Evolutionary conservation across 805 yeast species (phyloP), one percentile per base, ranked within the genome.

Genomic region (Ogataea trehaloabstinens): DNA sequence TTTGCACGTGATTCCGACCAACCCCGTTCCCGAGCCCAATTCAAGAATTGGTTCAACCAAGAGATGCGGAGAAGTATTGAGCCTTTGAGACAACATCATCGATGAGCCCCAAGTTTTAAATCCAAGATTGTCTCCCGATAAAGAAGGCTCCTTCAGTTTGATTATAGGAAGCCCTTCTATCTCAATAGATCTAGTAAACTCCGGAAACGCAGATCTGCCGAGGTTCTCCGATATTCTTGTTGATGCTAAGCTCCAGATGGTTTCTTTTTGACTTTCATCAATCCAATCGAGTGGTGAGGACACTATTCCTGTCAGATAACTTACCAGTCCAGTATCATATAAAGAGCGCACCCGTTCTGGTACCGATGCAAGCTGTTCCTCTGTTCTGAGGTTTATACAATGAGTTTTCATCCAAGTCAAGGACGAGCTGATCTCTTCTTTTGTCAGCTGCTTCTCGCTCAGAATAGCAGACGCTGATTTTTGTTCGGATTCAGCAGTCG

Each of bases 101-200:
- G 97, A 79, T 0, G 97, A 85, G 0, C 98, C 99, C 99, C 99
- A 91, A 0, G 99, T 91, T 46, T 91, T 88, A 58, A 88, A 70
- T 0, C 99, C 99, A 17, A 93, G 64, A 45, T 83, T 85, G 60
- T 93, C 99, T 27, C 79, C 76, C 0, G 96, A 86, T 44, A 91
- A 65, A 0, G 95, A 79, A 0, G 98, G 98, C 54, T 91, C 99
- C 41, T 71, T 70, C 20, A 91, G 60, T 18, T 45, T 45, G 3
- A 75, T 63, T 4, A 63, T 61, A 0, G 66, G 64, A 2, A 86
- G 58, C 5, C 34, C 37, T 13, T 40, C 40, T 3, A 46, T 42
- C 7, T 64, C 60, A 22, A 91, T 78, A 30, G 67, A 70, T 33
- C 98, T 66, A 2, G 71, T 64, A 49, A 83, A 72, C 17, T 80